phyloP scores from a whole-genome alignment of 75 land plant genomes.

The Pinus albicaulis region DNA sequence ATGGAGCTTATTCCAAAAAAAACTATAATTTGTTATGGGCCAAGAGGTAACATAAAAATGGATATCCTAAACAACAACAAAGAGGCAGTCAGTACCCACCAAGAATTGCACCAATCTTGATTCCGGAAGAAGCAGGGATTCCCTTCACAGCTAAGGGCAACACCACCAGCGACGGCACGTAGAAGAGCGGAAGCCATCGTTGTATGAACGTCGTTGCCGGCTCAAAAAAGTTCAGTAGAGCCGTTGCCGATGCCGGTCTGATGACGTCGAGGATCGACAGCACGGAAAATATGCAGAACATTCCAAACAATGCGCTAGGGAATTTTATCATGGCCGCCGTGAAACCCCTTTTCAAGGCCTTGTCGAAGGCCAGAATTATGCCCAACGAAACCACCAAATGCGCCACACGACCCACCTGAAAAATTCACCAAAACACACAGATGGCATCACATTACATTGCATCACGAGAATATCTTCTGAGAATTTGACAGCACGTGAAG shows the following conservation, averaged over 20 bases:
- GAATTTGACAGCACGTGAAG: no score
- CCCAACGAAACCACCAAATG: conserved; percentile 86
- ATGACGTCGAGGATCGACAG: conserved; percentile 47
- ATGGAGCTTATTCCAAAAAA: no score
- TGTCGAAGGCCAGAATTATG: conserved; percentile 72
- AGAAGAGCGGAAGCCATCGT: conserved; percentile 96
- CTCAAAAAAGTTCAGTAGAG: conserved; percentile 68
- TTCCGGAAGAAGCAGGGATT: conserved; percentile 88
- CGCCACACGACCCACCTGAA: conserved; percentile 54
- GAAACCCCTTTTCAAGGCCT: conserved; percentile 63
- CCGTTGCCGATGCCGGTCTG: conserved; percentile 48
- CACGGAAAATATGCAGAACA: conserved; percentile 85
- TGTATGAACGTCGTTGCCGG: conserved; percentile 92
- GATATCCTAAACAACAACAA: no score
- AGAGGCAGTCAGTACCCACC: conserved; percentile 26
- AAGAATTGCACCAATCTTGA: conserved; percentile 74
- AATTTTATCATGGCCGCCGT: conserved; percentile 73
- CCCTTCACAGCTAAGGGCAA: conserved; percentile 88
- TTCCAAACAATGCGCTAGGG: conserved; percentile 96
- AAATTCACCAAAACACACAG: not conserved
- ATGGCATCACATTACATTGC: no score
- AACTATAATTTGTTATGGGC: no score
- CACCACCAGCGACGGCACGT: conserved; percentile 95
- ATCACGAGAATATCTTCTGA: no score
- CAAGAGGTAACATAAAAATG: no score